Evolutionary conservation across 768 basidiomycete genomes (phyloP).

Genomic region (Boletus vermiculosoides): DNA sequence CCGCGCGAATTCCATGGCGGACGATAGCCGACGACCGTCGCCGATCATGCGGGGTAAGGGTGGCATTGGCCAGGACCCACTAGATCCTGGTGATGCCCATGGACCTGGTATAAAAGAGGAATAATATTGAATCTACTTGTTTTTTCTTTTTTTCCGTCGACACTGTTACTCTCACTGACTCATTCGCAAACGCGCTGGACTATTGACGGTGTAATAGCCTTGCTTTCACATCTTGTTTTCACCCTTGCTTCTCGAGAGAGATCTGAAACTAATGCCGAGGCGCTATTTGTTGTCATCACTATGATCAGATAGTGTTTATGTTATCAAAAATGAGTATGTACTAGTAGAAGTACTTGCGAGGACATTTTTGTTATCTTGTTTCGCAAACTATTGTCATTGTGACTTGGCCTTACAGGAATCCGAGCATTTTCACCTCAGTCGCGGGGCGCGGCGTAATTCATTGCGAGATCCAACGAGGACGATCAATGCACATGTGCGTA

Average conservation of each 20-base stretch:
- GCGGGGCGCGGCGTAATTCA: neutral
- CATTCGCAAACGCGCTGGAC: neutral
- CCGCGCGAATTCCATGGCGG: slow-evolving; percentile 21
- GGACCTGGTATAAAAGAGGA: slow-evolving; percentile 31
- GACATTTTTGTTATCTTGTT: slow-evolving; percentile 8
- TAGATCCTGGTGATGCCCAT: slow-evolving; percentile 16
- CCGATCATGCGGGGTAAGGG: slow-evolving; percentile 16
- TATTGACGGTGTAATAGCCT: neutral
- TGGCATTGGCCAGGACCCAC: slow-evolving; percentile 15
- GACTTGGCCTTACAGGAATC: too few species aligned
- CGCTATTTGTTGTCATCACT: neutral
- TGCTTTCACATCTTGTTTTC: neutral
- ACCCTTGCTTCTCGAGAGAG: neutral
- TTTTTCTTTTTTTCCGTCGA: neutral
- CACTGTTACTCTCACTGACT: neutral
- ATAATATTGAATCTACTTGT: slow-evolving; percentile 3
- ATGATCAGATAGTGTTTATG: slow-evolving; percentile 6
- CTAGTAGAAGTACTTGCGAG: neutral
- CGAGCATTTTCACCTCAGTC: neutral
- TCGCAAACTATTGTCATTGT: neutral
- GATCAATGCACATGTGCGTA: neutral
- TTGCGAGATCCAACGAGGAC: neutral
- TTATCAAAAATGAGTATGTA: slow-evolving; percentile 11
- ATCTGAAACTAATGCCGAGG: slow-evolving; percentile 9
- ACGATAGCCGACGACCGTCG: slow-evolving; percentile 22